These are phyloP conservation scores for Fusarium sacchari DNA, from an alignment of 2,329 filamentous ascomycete genomes.

Conservation along the genomic window DNA sequence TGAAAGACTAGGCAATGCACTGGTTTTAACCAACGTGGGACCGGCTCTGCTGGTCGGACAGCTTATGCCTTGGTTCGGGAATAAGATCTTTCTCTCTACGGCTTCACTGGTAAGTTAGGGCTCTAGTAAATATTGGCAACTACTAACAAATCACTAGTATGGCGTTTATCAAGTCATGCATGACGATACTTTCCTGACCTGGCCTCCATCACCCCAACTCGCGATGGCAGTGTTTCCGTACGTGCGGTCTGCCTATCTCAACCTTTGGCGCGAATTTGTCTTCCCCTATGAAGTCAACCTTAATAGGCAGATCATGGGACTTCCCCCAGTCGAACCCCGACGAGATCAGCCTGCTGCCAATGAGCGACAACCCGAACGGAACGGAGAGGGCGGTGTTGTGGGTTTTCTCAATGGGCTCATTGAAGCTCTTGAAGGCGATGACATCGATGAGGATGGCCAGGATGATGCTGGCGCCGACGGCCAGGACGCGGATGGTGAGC, in stretches of 20 bases:
- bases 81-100: conserved; percentile 54
- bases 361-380: conserved; percentile 32
- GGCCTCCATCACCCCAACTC: conserved; percentile 65
- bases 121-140: no score
- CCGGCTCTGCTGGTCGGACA: conserved; percentile 58
- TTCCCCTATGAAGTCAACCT: conserved; percentile 59
- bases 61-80: conserved; percentile 55
- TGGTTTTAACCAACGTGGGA: conserved; percentile 57
- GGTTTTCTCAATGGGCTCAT: conserved; percentile 51
- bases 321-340: conserved; percentile 46
- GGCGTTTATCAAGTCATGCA: conserved; percentile 57
- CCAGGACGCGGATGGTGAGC: conserved; percentile 33
- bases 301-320: conserved; percentile 57
- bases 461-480: conserved; percentile 32
- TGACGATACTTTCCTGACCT: conserved; percentile 57
- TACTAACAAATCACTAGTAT: conserved; percentile 52
- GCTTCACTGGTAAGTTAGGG: conserved; percentile 52
- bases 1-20: conserved; percentile 47
- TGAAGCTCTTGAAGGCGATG: conserved; percentile 50
- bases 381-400: conserved; percentile 46
- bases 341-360: conserved; percentile 29
- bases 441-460: conserved; percentile 43
- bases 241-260: conserved; percentile 56
- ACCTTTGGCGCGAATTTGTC: conserved; percentile 58
- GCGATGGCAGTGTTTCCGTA: conserved; percentile 62